phyloP scores from a whole-genome alignment of 768 basidiomycete species.

The Agaricus bisporus region DNA sequence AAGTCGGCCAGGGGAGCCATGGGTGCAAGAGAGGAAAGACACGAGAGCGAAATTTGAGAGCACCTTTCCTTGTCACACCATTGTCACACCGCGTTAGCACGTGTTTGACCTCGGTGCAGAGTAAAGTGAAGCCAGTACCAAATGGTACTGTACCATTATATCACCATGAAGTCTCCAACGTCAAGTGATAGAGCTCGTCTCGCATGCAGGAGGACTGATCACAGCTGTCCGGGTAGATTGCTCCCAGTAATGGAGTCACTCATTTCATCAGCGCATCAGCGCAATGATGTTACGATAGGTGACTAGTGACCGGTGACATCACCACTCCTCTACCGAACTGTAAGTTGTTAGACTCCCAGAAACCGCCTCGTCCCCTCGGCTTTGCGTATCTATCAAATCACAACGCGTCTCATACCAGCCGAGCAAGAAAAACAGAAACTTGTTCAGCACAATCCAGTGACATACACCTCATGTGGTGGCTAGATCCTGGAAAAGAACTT shows the following conservation, averaged over 20 bases:
- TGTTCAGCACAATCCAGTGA: neutral
- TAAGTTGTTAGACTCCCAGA: neutral
- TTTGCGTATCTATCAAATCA: too few species aligned
- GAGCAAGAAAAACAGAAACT: too few species aligned
- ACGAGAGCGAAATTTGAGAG: conserved; percentile 24
- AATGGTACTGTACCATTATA: neutral
- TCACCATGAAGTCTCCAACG: neutral
- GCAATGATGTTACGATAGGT: conserved; percentile 7
- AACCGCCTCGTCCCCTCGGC: neutral
- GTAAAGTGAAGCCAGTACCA: neutral
- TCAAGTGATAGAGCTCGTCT: neutral
- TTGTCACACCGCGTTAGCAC: conserved; percentile 5
- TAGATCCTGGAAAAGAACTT: conserved; percentile 82
- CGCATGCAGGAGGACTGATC: neutral
- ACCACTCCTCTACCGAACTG: neutral
- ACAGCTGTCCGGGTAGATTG: neutral
- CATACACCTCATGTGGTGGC: conserved; percentile 64
- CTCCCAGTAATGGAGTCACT: neutral
- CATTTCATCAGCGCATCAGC: neutral
- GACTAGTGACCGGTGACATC: neutral
- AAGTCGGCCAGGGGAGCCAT: conserved; percentile 76
- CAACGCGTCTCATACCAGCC: too few species aligned
- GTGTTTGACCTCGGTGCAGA: conserved; percentile 3
- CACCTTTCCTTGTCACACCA: conserved; percentile 20
- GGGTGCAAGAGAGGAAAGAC: conserved; percentile 23